Base-by-base conservation (phyloP, 805 yeast genomes). In the Wickerhamomyces xylosicus region DNA sequence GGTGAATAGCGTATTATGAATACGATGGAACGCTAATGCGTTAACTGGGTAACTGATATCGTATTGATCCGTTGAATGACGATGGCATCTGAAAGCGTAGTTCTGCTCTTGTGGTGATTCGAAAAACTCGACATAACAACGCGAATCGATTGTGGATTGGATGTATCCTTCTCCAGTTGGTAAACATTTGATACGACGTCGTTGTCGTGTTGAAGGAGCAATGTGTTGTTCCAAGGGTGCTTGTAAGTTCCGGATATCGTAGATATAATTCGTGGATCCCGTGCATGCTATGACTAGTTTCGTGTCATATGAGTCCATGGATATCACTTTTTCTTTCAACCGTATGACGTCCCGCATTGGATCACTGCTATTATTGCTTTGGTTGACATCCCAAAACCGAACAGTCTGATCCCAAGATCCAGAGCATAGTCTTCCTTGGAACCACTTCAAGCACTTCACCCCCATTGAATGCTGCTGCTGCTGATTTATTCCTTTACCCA, bases 31-130 rank as follows among this genome's bases (percentile, higher is more conserved):
- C 10, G 73, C 61, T 25, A 90, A 69, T 11, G 85, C 64, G 55
- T 86, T 85, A 21, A 90, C 85, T 0, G 95, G 71, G 49, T 78
- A 89, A 11, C 86, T 82, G 29, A 70, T 56, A 41, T 76, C 84
- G 8, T 63, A 61, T 11, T 25, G 14, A 25, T 25, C 46, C 16
- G 63, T 47, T 37, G 66, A 63, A 34, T 64, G 56, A 25, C 95
- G 60, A 56, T 86, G 96, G 44, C 95, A 80, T 50, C 85, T 77
- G 65, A 86, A 86, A 0, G 95, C 90, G 56, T 79, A 87, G 40
- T 75, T 71, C 41, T 64, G 59, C 2, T 57, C 47, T 37, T 61
- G 70, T 4, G 52, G 51, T 34, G 60, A 59, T 39, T 77, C 74
- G 39, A 79, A 72, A 48, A 67, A 78, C 44, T 85, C 90, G 20